Conservation (phyloP, 169 alveolate genomes). For the Ichthyophthirius multifiliis region DNA sequence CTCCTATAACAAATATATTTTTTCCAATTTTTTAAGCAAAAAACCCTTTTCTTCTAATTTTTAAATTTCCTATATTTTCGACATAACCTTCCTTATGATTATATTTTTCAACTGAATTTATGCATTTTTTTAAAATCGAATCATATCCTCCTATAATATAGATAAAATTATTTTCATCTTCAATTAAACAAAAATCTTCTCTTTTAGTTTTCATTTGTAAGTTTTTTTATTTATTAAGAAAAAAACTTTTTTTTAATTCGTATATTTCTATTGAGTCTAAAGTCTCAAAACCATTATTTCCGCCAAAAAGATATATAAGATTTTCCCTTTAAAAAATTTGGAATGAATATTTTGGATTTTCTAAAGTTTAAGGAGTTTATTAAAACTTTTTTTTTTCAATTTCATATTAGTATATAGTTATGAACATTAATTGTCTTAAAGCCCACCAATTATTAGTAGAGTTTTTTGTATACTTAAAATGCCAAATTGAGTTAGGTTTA, state of each 20-base stretch:
- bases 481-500: too few species aligned
- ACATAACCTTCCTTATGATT: constrained; percentile 35
- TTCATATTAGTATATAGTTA: too few species aligned
- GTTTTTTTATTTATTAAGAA: constrained; percentile 36
- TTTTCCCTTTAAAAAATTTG: too few species aligned
- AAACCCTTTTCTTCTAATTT: constrained; percentile 64
- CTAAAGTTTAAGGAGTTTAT: too few species aligned
- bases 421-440: too few species aligned
- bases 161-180: constrained; percentile 65
- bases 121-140: constrained; percentile 43
- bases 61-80: constrained; percentile 54
- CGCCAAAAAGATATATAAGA: constrained; percentile 71
- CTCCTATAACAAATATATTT: constrained; percentile 83
- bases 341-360: too few species aligned
- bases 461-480: too few species aligned
- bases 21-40: constrained; percentile 70
- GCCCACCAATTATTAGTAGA: too few species aligned
- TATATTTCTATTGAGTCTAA: constrained; percentile 40
- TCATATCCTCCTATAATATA: constrained; percentile 85
- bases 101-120: constrained; percentile 55
- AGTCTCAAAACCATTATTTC: constrained; percentile 75
- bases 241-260: too few species aligned
- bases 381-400: too few species aligned
- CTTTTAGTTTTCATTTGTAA: constrained; percentile 68
- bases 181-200: constrained; percentile 71